Evolutionary conservation across 2,329 filamentous ascomycete genomes (phyloP), one percentile per base, ranked within the genome.

Genomic region (Apiospora sp.): DNA sequence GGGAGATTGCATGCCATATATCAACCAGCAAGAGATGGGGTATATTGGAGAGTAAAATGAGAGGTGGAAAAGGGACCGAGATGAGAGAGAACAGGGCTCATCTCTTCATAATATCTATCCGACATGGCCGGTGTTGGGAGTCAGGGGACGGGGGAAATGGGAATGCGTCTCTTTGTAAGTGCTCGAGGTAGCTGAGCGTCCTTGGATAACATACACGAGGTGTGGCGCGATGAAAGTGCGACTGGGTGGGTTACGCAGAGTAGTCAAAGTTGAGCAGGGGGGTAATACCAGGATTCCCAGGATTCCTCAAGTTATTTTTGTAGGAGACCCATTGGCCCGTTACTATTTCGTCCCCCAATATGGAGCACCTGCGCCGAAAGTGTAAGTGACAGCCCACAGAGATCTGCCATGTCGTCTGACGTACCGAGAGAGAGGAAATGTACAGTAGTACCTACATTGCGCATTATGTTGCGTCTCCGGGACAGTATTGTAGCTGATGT

Each of bases 1-100:
- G 78, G 76, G 75, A 71, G 73, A 74, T 73, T 75, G 75, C 77
- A 77, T 76, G 37, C 22, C 68, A 58, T 70, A 70, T 44, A 70
- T 68, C 41, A 68, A 48, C 41, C 22, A 48, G 41, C 41, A 24
- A 24, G 27, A 24, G 67, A 68, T 68, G 68, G 22, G 72, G 67
- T 73, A 72, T 76, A 74, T 67, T 72, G 49, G 54, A 64, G 30
- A 41, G 6, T 41, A 64, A 41, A 64, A 64, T 41, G 58, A 64
- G 58, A 64, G 58, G 58, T 64, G 19, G 58, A n/a, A n/a, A 19
- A n/a, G 58, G n/a, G 58, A 22, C 30, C 58, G 58, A 64, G 58
- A 64, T 64, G 58, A 64, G 22, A 41, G 34, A 37, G 58, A 64
- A 41, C 58, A 64, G 58, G 58, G 58, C 58, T 64, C 58, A 41